Base-by-base conservation (phyloP, 129 eudicot species). In the Chrysanthemum seticuspe region DNA sequence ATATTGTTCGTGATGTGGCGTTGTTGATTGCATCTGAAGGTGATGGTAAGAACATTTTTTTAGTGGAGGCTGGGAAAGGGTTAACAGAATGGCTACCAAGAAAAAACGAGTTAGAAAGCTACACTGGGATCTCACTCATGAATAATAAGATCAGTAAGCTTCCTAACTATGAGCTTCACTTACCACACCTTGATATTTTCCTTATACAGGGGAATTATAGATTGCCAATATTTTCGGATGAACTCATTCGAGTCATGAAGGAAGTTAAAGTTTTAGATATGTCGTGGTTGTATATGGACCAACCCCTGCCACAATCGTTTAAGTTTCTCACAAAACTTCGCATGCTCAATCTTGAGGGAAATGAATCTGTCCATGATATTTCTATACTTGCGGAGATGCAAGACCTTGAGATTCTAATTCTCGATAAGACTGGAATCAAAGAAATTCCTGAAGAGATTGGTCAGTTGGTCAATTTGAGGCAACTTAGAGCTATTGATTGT, bases 111-210 rank as follows among this genome's bases (percentile, higher is more conserved):
- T 18, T 45, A 18, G 45, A 71, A 16, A 16, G 14, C 40, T 74
- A 74, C 72, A 64, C 34, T 36, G 57, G 14, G 23, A 74, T 74
- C 18, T 64, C 78, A 2, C 63, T 74, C n/a, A 64, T 64, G 65
- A 0, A 16, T 2, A 74, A 74, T 19, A 4, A 1, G 1, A 74
- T 74, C n/a, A 0, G 2, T 6, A 36, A 47, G 40, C 78, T 64
- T 66, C 78, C 72, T n/a, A 25, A 63, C 19, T 4, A 58, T 13
- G 25, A 65, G 11, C 12, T 36, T 19, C 6, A 12, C 3, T 29
- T 54, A 13, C 36, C 31, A 12, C 25, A 11, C 45, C 72, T 65
- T 65, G 47, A 63, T 40, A 44, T 56, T 16, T 63, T 65, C 64
- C 65, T 52, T 34, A 5, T 52, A 27, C 55, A 18, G 21, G 0